Conservation (phyloP, 371 early-diverging fungal genomes). For the Capillidium heterosporum region DNA sequence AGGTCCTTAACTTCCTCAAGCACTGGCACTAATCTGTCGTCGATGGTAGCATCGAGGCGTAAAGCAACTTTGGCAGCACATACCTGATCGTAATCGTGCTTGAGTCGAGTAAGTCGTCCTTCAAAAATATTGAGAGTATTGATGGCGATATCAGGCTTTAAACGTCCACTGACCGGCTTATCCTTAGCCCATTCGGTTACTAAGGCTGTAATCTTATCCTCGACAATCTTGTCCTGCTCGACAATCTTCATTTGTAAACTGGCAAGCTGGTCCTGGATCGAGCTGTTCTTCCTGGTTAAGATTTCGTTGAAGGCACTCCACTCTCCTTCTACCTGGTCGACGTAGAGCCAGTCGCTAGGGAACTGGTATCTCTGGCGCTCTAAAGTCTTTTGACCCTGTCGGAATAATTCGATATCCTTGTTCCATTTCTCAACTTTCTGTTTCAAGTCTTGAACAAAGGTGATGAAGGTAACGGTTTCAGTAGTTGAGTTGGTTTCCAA, state of each 20-base stretch:
- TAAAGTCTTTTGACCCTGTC: constrained; percentile 79
- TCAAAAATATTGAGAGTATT: constrained; percentile 74
- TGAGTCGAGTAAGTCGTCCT: constrained; percentile 58
- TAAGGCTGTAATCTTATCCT: constrained; percentile 68
- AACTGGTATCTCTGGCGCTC: constrained; percentile 89
- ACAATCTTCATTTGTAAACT: constrained; percentile 80
- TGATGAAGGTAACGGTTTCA: constrained; percentile 86
- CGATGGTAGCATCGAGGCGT: constrained; percentile 46
- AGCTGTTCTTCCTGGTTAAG: constrained; percentile 69
- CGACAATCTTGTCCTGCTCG: constrained; percentile 71
- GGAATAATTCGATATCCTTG: constrained; percentile 66
- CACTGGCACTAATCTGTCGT: constrained; percentile 65
- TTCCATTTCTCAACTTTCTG: constrained; percentile 71
- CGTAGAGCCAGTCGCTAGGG: constrained; percentile 86
- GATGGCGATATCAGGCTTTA: constrained; percentile 71
- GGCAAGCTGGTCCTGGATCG: constrained; percentile 79
- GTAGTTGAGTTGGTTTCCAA: constrained; percentile 70
- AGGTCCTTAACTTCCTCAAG: constrained; percentile 86
- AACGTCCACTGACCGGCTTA: constrained; percentile 90
- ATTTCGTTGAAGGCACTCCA: constrained; percentile 95
- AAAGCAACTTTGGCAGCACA: constrained; percentile 88
- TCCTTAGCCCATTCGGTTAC: constrained; percentile 81
- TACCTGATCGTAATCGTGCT: constrained; percentile 78
- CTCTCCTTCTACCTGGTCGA: constrained; percentile 92
- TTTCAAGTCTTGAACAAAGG: constrained; percentile 90